Evolutionary conservation across 805 yeast species (phyloP).

Genomic region (Monosporozyma unispora): DNA sequence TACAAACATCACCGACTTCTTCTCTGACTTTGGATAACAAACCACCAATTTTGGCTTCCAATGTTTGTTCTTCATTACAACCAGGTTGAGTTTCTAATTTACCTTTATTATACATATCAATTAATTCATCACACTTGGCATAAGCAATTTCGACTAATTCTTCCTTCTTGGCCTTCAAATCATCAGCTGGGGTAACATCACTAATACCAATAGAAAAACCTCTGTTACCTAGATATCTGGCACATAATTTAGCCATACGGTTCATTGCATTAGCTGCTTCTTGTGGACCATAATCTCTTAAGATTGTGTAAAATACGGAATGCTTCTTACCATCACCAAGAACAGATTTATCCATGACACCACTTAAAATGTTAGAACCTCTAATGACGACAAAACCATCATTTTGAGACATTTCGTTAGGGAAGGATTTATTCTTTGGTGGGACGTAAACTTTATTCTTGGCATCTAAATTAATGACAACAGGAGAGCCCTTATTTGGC

Average conservation of each 20-base stretch:
- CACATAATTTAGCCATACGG: constrained; percentile 98
- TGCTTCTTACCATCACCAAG: constrained; percentile 98
- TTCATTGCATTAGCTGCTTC: constrained; percentile 96
- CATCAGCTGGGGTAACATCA: constrained; percentile 89
- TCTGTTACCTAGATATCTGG: constrained; percentile 85
- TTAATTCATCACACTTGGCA: constrained; percentile 82
- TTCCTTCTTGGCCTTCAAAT: constrained; percentile 71
- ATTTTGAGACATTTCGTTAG: constrained; percentile 94
- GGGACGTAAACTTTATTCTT: constrained; percentile 84
- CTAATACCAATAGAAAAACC: constrained; percentile 97
- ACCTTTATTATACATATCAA: constrained; percentile 68
- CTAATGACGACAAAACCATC: constrained; percentile 90
- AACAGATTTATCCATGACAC: constrained; percentile 94
- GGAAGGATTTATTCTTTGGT: constrained; percentile 55
- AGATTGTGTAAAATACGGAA: constrained; percentile 88
- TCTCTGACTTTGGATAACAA: constrained; percentile 93
- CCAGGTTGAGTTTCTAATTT: constrained; percentile 97
- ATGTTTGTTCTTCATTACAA: constrained; percentile 95
- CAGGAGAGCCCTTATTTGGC: constrained; percentile 70
- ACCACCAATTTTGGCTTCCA: constrained; percentile 97
- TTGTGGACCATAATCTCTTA: constrained; percentile 93
- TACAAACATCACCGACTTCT: constrained; percentile 97
- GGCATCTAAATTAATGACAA: constrained; percentile 85
- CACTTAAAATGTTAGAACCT: constrained; percentile 81
- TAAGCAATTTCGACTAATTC: constrained; percentile 85